Conservation (phyloP, 2,329 filamentous ascomycete species). For the Penicillium sp. region DNA sequence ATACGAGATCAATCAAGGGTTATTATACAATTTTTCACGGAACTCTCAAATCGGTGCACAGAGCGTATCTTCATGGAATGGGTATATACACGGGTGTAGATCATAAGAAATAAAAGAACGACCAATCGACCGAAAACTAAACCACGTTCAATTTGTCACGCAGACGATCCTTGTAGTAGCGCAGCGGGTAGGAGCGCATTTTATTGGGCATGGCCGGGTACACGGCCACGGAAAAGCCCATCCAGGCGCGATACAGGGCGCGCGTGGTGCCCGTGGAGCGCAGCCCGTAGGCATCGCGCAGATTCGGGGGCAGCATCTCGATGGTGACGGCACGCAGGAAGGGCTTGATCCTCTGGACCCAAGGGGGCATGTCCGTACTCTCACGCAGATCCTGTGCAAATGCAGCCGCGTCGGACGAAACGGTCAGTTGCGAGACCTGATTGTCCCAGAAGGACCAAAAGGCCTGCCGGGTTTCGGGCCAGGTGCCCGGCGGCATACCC, state of each 20-base stretch:
- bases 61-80: slow-evolving; percentile 16
- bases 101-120: slow-evolving; percentile 5
- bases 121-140: slow-evolving; percentile 1
- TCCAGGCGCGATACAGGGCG: slow-evolving; percentile 29
- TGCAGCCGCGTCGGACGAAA: slow-evolving; percentile 29
- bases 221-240: slow-evolving; percentile 33
- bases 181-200: slow-evolving; percentile 31
- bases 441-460: slow-evolving; percentile 41
- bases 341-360: slow-evolving; percentile 32
- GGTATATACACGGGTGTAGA: slow-evolving; percentile 13
- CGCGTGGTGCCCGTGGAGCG: slow-evolving; percentile 27
- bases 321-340: slow-evolving; percentile 32
- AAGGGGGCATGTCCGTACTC: slow-evolving; percentile 28
- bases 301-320: slow-evolving; percentile 34
- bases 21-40: not conserved
- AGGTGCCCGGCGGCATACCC: slow-evolving; percentile 27
- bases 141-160: slow-evolving; percentile 27
- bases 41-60: slow-evolving; percentile 4
- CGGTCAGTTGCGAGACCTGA: slow-evolving; percentile 27
- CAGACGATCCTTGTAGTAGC: slow-evolving; percentile 32
- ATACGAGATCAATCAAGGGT: slow-evolving; percentile 7
- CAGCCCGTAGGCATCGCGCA: slow-evolving; percentile 36
- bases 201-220: slow-evolving; percentile 35
- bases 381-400: slow-evolving; percentile 30
- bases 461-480: slow-evolving; percentile 31